Percentiles rank a stretch among this genome's conserved stretches.
phyloP scores from a whole-genome alignment of 192 early-diverging fungal species.

The Backusella mclennaniae region DNA sequence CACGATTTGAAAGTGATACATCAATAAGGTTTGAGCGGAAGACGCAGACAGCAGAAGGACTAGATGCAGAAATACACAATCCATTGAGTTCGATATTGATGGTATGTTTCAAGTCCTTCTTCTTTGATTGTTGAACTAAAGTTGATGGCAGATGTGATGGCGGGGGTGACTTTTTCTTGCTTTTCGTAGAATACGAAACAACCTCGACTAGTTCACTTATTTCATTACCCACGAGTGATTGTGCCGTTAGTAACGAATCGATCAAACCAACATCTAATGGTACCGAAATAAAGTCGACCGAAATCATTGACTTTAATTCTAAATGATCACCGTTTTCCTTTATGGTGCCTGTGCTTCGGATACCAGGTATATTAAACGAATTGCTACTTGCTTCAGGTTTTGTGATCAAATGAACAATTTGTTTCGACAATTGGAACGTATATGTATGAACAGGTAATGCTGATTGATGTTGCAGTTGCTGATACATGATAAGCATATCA shows the following conservation, averaged over 20 bases:
- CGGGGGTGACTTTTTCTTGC: constrained; percentile 15
- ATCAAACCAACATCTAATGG: constrained; percentile 64
- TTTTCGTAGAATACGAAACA: constrained; percentile 35
- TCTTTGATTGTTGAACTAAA: neutral
- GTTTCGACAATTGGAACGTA: constrained; percentile 49
- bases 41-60: constrained; percentile 58
- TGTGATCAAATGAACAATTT: constrained; percentile 51
- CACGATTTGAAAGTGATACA: constrained; percentile 57
- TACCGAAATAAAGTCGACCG: constrained; percentile 52
- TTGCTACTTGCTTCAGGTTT: constrained; percentile 28
- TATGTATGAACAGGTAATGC: constrained; percentile 38
- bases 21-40: constrained; percentile 62
- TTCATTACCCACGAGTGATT: constrained; percentile 72
- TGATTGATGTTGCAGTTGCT: constrained; percentile 37
- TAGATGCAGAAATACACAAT: constrained; percentile 54
- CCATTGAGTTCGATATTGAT: constrained; percentile 63
- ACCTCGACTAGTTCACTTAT: constrained; percentile 73
- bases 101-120: constrained; percentile 35
- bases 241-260: constrained; percentile 77
- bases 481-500: constrained; percentile 51
- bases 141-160: neutral
- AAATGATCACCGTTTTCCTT: constrained; percentile 34
- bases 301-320: constrained; percentile 48
- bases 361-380: constrained; percentile 59
- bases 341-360: constrained; percentile 47